A percentile compares a stretch with the other conserved stretches of the same genome.
Conservation (phyloP, 352 stramenopile species). For the Globisporangium perplexum region DNA sequence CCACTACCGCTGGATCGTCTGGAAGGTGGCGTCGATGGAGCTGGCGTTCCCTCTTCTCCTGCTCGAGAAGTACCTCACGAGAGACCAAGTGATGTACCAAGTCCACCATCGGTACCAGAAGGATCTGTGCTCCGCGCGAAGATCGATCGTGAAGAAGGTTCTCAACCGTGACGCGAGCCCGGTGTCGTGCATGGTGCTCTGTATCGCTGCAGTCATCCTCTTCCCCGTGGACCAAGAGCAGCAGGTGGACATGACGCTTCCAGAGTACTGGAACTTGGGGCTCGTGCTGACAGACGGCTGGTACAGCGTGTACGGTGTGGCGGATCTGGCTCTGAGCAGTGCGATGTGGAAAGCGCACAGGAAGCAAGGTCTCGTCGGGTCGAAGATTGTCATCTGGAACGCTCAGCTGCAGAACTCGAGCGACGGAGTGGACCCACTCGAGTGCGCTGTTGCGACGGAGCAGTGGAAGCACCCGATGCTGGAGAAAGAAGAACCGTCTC, state of each 20-base stretch:
- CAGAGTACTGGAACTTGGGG: constrained; percentile 45
- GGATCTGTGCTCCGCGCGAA: constrained; percentile 43
- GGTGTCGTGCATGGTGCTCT: constrained; percentile 60
- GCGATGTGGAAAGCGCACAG: constrained; percentile 42
- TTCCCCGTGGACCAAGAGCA: constrained; percentile 23
- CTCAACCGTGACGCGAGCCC: constrained; percentile 59
- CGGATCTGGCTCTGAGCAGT: constrained; percentile 32
- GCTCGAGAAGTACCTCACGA: constrained; percentile 49
- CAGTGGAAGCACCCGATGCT: constrained; percentile 43
- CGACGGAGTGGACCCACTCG: constrained; percentile 62
- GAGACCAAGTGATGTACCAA: constrained; percentile 52
- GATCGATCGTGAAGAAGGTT: constrained; percentile 65
- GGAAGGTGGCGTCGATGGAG: constrained; percentile 63
- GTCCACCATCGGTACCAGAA: constrained; percentile 40
- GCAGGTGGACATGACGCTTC: constrained; percentile 30
- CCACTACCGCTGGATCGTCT: constrained; percentile 71
- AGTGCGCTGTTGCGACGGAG: constrained; percentile 41
- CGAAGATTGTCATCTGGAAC: constrained; percentile 69
- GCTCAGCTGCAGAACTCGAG: constrained; percentile 49
- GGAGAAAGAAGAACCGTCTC: constrained; percentile 37
- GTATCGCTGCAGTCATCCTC: constrained; percentile 45
- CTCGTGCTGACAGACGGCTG: constrained; percentile 70
- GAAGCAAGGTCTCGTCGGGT: constrained; percentile 34
- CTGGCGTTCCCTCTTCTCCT: constrained; percentile 40
- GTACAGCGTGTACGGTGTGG: constrained; percentile 61